phyloP scores from a whole-genome alignment of 306 rosid genomes.

The Gastrolobium villosum region DNA sequence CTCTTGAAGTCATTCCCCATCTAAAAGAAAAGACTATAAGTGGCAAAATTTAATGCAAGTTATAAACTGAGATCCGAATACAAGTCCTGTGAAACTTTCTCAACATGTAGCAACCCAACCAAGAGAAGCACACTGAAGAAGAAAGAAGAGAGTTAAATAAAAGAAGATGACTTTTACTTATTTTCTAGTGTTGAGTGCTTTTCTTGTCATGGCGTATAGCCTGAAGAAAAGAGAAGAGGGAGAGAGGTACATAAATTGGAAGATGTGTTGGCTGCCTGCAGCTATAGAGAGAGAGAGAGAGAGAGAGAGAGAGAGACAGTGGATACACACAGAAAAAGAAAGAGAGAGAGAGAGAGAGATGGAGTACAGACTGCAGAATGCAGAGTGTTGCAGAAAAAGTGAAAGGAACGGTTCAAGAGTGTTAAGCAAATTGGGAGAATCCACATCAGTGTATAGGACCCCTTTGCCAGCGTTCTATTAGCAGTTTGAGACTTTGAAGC shows the following conservation, averaged over 20 bases:
- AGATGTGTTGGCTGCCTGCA: slow-evolving; percentile 55
- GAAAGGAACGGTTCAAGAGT: slow-evolving; percentile 77
- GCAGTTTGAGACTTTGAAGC: slow-evolving; percentile 44
- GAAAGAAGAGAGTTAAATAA: background rate
- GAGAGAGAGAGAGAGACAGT: slow-evolving; percentile 43
- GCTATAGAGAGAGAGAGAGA: slow-evolving; percentile 42
- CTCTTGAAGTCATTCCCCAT: slow-evolving; percentile 53
- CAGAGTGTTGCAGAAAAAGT: slow-evolving; percentile 51
- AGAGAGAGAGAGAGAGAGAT: slow-evolving; percentile 24
- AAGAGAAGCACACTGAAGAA: background rate
- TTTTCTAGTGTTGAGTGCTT: slow-evolving; percentile 20
- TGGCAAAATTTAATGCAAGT: slow-evolving; percentile 42
- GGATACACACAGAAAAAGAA: background rate
- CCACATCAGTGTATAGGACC: slow-evolving; percentile 60
- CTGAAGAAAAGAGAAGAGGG: slow-evolving; percentile 35
- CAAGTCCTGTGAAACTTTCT: slow-evolving; percentile 44
- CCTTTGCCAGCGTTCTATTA: slow-evolving; percentile 39
- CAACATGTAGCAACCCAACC: slow-evolving; percentile 40
- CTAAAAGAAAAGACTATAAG: slow-evolving; percentile 6
- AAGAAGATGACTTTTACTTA: background rate
- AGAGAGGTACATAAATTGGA: slow-evolving; percentile 56
- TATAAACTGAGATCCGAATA: slow-evolving; percentile 53
- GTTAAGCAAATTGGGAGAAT: slow-evolving; percentile 61
- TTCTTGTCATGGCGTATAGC: slow-evolving; percentile 40
- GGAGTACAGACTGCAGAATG: slow-evolving; percentile 51